These are phyloP conservation scores for Phaseolus lunatus DNA, from an alignment of 306 rosid genomes.

Conservation along the genomic window DNA sequence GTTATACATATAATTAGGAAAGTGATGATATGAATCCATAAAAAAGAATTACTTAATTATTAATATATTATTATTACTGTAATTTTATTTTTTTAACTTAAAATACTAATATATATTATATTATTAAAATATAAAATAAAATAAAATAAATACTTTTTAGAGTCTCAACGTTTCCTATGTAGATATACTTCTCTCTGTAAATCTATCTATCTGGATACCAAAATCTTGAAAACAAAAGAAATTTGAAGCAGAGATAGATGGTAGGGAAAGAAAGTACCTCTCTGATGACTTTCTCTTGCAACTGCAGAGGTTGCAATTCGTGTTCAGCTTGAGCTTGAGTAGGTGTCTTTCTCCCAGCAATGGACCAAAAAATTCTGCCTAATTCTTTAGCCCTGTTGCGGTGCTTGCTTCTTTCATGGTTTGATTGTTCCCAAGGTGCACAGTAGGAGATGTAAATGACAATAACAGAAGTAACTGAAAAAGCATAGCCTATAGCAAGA, in stretches of 20 bases:
- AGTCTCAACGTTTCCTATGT: too few relatives aligned
- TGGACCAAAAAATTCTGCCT: neutral
- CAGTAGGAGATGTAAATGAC: neutral
- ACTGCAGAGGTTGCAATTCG: neutral
- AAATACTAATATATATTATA: too few relatives aligned
- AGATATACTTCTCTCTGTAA: too few relatives aligned
- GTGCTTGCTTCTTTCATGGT: neutral
- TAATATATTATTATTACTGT: too few relatives aligned
- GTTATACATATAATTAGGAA: too few relatives aligned
- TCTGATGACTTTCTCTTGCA: neutral
- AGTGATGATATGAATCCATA: too few relatives aligned
- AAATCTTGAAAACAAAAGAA: neutral
- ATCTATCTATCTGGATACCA: too few relatives aligned
- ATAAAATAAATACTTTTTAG: too few relatives aligned
- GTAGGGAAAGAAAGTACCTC: conserved; percentile 19
- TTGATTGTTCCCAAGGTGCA: neutral
- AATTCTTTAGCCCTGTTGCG: neutral
- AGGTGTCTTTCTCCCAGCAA: neutral
- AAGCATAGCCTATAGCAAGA: conserved; percentile 35
- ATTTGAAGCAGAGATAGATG: neutral
- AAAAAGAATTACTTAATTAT: too few relatives aligned
- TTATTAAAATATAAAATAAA: too few relatives aligned
- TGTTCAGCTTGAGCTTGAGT: neutral
- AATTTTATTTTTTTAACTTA: too few relatives aligned
- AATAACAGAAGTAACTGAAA: conserved; percentile 1